phyloP scores from a whole-genome alignment of 306 rosid genomes.

The Dryas drummondii region DNA sequence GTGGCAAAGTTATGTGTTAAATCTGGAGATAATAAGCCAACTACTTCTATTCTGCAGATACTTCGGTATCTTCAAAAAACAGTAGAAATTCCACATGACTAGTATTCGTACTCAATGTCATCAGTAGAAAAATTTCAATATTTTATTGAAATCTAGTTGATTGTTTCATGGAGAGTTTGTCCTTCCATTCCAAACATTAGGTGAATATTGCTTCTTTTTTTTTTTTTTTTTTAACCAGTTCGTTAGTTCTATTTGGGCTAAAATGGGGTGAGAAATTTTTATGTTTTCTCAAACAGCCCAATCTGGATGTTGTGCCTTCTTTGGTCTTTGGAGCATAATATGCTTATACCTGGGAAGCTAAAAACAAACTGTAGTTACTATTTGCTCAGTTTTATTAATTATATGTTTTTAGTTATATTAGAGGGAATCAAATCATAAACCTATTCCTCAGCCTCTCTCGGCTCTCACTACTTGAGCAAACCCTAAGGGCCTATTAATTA shows the following conservation, averaged over 20 bases:
- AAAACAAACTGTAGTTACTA: too few relatives aligned
- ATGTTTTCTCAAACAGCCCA: too few relatives aligned
- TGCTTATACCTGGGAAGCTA: too few relatives aligned
- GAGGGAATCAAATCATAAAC: too few relatives aligned
- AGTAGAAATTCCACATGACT: conserved; percentile 38
- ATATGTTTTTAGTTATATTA: too few relatives aligned
- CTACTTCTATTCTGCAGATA: conserved; percentile 66
- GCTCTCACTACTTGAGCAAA: too few relatives aligned
- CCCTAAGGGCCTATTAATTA: too few relatives aligned
- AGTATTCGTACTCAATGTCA: conserved; percentile 9
- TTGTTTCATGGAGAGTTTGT: neutral
- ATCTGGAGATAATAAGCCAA: conserved; percentile 61
- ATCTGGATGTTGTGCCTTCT: too few relatives aligned
- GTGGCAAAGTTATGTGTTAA: conserved; percentile 82
- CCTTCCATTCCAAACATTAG: neutral
- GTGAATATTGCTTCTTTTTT: neutral
- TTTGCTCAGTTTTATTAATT: too few relatives aligned
- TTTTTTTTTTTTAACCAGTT: neutral
- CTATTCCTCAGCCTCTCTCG: too few relatives aligned
- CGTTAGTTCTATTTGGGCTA: neutral
- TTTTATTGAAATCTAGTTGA: conserved; percentile 3
- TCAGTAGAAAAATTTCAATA: neutral
- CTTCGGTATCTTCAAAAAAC: conserved; percentile 70
- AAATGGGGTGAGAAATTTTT: too few relatives aligned
- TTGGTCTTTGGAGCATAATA: too few relatives aligned